Evolutionary conservation across 2,329 filamentous ascomycete species (phyloP).

Genomic region (Exophiala bonariae): DNA sequence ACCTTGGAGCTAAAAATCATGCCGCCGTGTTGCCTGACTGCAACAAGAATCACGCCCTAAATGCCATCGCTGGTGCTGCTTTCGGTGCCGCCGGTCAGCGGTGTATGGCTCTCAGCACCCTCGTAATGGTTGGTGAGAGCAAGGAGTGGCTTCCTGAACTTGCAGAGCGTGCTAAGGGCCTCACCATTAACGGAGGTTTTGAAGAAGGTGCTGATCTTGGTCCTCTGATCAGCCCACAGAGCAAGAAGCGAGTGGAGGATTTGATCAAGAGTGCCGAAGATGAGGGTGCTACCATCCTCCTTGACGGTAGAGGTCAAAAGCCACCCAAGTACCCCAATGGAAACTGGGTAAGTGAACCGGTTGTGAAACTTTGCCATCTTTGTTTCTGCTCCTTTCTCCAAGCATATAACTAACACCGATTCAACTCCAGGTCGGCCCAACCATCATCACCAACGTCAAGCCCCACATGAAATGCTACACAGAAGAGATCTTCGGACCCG

Average conservation of each 20-base stretch:
- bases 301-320: conserved; percentile 62
- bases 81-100: conserved; percentile 70
- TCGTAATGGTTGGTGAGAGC: conserved; percentile 65
- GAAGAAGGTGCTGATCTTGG: conserved; percentile 64
- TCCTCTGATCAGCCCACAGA: conserved; percentile 63
- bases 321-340: conserved; percentile 65
- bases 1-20: conserved; percentile 70
- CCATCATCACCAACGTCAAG: conserved; percentile 65
- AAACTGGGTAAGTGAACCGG: conserved; percentile 56
- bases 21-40: conserved; percentile 66
- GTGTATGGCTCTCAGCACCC: conserved; percentile 68
- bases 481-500: conserved; percentile 68
- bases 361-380: not conserved
- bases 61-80: conserved; percentile 66
- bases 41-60: conserved; percentile 68
- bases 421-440: conserved; percentile 56
- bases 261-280: conserved; percentile 62
- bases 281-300: conserved; percentile 64
- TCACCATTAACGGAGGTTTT: conserved; percentile 63
- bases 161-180: conserved; percentile 60
- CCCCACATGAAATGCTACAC: conserved; percentile 66
- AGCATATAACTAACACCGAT: conserved; percentile 2
- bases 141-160: conserved; percentile 66
- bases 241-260: conserved; percentile 63
- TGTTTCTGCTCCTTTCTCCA: not conserved